Evolutionary conservation across 2,329 filamentous ascomycete species (phyloP), one percentile per base, ranked within the genome.

Genomic region (Periconia macrospinosa): DNA sequence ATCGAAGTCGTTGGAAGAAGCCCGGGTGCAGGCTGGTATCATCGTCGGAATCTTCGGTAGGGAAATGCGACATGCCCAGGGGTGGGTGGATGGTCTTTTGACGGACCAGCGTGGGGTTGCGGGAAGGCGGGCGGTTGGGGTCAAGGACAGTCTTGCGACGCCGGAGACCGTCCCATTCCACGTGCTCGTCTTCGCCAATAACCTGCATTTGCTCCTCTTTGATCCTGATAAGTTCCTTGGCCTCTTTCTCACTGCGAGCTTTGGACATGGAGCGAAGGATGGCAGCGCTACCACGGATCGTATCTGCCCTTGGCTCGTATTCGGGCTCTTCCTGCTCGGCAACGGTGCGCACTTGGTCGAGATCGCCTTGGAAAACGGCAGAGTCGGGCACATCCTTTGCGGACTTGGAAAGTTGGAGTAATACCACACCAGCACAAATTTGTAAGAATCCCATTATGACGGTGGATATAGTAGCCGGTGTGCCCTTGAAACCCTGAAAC

Each of bases 261-360:
- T 81, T 81, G 0, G 92, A 97, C 47, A 99, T 81, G 14, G 90
- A 86, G 57, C 94, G 86, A 49, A 99, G 83, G 54, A 99, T 91
- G 45, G 92, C 91, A 7, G 91, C 92, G 15, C 93, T 81, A 56
- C 93, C 94, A 61, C 94, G 90, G 67, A 99, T 95, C 10, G 94
- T 92, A 73, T 99, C 94, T 14, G 94, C 94, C 70, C 96, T 95
- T 49, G 94, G 94, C 66, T 99, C 94, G 14, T 89, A 89, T 74
- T 99, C 94, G n/a, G 92, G 89, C 71, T 97, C 92, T 71, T 96
- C 91, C 68, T 96, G 91, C 66, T 97, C 91, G 45, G 91, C 93
- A 57, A 97, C 94, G 30, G 93, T 96, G 30, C 94, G 90, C 50
- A 97, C 90, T 79, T 99, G 93, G 67, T 97, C 90, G 48, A 99